Conservation (phyloP, 2,329 filamentous ascomycete species). For the Eurotiales sp. region DNA sequence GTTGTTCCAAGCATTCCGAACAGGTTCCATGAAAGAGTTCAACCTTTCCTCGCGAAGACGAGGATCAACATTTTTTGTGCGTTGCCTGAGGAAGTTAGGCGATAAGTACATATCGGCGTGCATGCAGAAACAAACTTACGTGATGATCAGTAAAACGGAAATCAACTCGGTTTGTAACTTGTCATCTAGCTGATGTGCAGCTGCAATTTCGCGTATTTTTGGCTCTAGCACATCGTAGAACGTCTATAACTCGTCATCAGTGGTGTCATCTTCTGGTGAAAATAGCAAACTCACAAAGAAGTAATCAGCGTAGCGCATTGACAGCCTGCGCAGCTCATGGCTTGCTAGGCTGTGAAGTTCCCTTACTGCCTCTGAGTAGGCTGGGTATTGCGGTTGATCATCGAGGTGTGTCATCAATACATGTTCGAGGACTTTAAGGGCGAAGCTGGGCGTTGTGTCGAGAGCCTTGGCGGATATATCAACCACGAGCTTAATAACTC, state of each 20-base stretch:
- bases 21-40: conserved; percentile 73
- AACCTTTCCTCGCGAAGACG: conserved; percentile 69
- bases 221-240: conserved; percentile 85
- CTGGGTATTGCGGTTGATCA: conserved; percentile 64
- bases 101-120: conserved; percentile 8
- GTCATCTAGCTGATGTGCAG: conserved; percentile 68
- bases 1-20: conserved; percentile 75
- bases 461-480: conserved; percentile 79
- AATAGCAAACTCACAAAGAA: conserved; percentile 58
- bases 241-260: conserved; percentile 47
- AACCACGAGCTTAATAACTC: conserved; percentile 75
- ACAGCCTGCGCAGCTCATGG: conserved; percentile 81
- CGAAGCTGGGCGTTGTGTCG: conserved; percentile 72
- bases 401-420: conserved; percentile 80
- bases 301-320: conserved; percentile 86
- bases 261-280: not conserved
- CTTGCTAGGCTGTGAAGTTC: conserved; percentile 82
- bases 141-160: conserved; percentile 89
- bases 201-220: conserved; percentile 75
- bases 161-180: conserved; percentile 81
- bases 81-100: conserved; percentile 57
- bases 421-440: conserved; percentile 85
- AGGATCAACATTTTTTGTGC: conserved; percentile 69
- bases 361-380: conserved; percentile 84
- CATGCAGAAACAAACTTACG: conserved; percentile 47